Evolutionary conservation across 305 asterid genomes (phyloP), one percentile per base, ranked within the genome.

Genomic region (Plantago coronopus): DNA sequence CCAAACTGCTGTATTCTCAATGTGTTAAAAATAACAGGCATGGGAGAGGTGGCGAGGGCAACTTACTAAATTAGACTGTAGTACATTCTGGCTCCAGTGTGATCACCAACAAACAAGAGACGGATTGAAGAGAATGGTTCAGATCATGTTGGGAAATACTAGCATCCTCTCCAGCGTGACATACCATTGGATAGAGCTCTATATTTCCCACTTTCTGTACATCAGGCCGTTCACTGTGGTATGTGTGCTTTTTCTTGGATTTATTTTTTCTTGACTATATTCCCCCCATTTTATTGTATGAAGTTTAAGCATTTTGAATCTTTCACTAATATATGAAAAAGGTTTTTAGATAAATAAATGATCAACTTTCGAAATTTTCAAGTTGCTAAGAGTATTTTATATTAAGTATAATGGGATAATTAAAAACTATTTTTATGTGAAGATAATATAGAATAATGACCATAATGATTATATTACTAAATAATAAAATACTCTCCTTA

Each of bases 41-140:
- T 93, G 97, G 97, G 99, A 93, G 65, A 93, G 82, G 72, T 93
- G 96, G 99, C 79, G 96, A 71, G 83, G 77, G 63, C 96, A 89
- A 73, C 77, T 89, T 65, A 87, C 95, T 40, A 89, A 87, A 72
- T 74, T 93, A 77, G 99, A 89, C 48, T 83, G 97, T 75, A 88
- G 93, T 73, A 72, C 86, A 69, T 89, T 70, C 79, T 93, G 97
- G 99, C 86, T 87, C 77, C 88, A 85, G 59, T 93, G 99, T 71
- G 89, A 80, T 75, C 97, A 87, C 73, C 81, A 70, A 48, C 78
- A 82, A 78, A 93, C 97, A 53, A 70, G 83, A 73, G 81, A 59
- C 64, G 96, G 91, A 62, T 83, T 89, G 60, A 93, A 89, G 78
- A 83, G 69, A 75, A 81, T 93, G 83, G 86, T 93, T 63, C 97